Evolutionary conservation across 164 flowering plant genomes (phyloP).

Genomic region (Magnolia sinica): DNA sequence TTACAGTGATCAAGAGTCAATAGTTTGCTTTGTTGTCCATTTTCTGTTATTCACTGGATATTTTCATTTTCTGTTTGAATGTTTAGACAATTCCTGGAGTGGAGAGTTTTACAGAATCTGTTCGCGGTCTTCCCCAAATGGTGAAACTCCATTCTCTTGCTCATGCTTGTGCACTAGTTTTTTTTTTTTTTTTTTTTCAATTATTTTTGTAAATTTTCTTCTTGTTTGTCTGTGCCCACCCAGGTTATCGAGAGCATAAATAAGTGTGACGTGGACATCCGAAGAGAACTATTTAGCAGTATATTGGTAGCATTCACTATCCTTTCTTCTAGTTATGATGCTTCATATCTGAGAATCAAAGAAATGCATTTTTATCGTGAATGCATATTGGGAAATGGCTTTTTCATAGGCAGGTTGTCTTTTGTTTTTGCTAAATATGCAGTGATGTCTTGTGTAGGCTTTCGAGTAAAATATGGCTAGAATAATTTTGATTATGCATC

Average conservation of each 20-base stretch:
- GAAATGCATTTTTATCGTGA: background rate
- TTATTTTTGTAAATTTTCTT: conserved; percentile 2
- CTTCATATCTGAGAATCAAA: background rate
- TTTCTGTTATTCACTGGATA: conserved; percentile 1
- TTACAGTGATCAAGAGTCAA: background rate
- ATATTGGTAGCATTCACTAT: conserved; percentile 61
- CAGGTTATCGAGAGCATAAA: conserved; percentile 94
- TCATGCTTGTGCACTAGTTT: conserved; percentile 1
- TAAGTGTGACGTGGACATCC: conserved; percentile 92
- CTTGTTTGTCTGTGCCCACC: background rate
- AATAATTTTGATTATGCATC: background rate
- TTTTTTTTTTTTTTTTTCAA: background rate
- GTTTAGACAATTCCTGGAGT: conserved; percentile 87
- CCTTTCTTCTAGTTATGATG: background rate
- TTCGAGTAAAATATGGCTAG: background rate
- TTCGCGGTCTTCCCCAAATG: conserved; percentile 92
- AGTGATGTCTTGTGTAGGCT: background rate
- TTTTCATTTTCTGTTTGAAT: conserved; percentile 6
- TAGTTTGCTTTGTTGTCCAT: background rate
- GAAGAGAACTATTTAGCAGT: conserved; percentile 86
- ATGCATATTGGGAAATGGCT: background rate
- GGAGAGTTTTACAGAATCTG: conserved; percentile 57
- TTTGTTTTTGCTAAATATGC: background rate
- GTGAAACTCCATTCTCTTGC: conserved; percentile 28
- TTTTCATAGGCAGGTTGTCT: background rate